These are phyloP conservation scores for Aristolochia californica DNA, from an alignment of 164 flowering plant genomes.

Conservation along the genomic window DNA sequence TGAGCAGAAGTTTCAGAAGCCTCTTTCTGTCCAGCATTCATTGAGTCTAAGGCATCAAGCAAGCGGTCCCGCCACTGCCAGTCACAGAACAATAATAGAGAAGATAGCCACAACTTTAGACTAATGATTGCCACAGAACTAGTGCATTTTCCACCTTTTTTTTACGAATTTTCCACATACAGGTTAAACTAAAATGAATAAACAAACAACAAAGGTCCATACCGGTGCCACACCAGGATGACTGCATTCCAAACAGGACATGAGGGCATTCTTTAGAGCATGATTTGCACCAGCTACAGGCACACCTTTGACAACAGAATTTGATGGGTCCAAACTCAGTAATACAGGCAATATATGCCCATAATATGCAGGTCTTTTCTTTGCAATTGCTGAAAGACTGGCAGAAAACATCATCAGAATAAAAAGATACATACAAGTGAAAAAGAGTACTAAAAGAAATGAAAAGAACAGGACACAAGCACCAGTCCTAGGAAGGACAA, in stretches of 20 bases:
- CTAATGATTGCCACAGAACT: background rate
- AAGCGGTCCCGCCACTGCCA: conserved; percentile 82
- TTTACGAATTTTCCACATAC: background rate
- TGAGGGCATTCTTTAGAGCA: conserved; percentile 70
- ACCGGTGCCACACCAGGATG: conserved; percentile 95
- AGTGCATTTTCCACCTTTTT: no score
- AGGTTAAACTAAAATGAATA: background rate
- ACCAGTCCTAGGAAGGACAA: background rate
- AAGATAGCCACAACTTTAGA: background rate
- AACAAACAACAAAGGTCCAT: conserved; percentile 11
- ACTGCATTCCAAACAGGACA: conserved; percentile 67
- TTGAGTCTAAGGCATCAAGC: conserved; percentile 51
- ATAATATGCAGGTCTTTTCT: conserved; percentile 83
- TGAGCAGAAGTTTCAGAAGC: conserved; percentile 31
- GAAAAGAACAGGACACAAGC: background rate
- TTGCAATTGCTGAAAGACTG: conserved; percentile 85
- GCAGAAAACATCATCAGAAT: conserved; percentile 3
- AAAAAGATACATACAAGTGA: no score
- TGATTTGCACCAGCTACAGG: conserved; percentile 47
- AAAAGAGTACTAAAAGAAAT: no score
- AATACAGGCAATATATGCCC: conserved; percentile 93
- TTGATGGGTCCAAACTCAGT: conserved; percentile 75
- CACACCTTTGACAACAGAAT: conserved; percentile 39
- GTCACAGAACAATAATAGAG: conserved; percentile 5
- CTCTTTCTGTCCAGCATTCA: conserved; percentile 39